Evolutionary conservation across 2,329 filamentous ascomycete genomes (phyloP), one percentile per base, ranked within the genome.

Genomic region (Penicillium frequentans): DNA sequence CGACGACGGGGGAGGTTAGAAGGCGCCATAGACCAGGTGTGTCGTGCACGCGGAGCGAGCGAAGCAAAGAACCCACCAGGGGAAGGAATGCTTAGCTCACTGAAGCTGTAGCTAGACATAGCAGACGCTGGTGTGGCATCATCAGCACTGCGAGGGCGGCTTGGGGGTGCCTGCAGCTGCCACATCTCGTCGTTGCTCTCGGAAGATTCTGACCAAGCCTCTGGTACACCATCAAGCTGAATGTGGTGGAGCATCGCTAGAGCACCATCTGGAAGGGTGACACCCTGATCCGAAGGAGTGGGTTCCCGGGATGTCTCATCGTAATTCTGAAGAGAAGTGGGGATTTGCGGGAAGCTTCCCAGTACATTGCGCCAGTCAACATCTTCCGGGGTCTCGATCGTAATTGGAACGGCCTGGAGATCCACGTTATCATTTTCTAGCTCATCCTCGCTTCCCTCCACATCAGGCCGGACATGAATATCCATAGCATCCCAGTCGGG

Each of bases 51-150:
- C 3, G 88, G 85, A 37, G 89, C 90, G 27, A 97, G 83, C 0
- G 89, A 91, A 2, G 90, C 90, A 75, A 97, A 97, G 81, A 97
- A 97, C 1, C 90, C 91, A 26, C 91, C 89, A 0, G 93, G 93
- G 0, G 93, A 97, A 6, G 93, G 93, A 33, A 98, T 92, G 26
- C 93, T 93, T 21, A 97, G 83, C 57, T 85, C 87, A 21, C 90
- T 93, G 60, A 97, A 82, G 39, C 88, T 90, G 55, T 88, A 87
- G 14, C 87, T 80, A 14, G 87, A 88, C 55, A 81, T 75, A 56
- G 81, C 82, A 44, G 85, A 84, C 9, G 81, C 77, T 10, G 84
- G 79, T 0, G 79, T 79, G 21, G 72, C 70, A 42, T 77, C 73
- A 48, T 78, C 73, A 11, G 76, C 74, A 57, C 74, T 81, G 23